Base-by-base conservation (phyloP, 345 rosid species). In the Boechera retrofracta region DNA sequence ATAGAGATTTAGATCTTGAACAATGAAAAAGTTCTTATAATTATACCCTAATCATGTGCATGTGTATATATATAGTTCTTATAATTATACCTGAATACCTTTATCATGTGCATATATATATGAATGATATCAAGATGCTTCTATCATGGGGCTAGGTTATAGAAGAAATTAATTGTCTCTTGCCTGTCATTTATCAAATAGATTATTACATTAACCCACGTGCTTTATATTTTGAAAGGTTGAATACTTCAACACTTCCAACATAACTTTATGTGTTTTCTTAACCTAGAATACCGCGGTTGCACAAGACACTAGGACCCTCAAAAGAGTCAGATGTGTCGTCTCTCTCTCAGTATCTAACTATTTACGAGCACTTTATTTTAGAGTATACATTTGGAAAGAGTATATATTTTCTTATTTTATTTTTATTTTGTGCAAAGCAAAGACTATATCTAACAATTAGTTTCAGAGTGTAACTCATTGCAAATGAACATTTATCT, bases 141-240 rank as follows among this genome's bases (percentile, higher is more conserved):
- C 47, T 15, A 64, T 53, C 71, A 53, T 73, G 71, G 71, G 77
- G 70, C 28, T 26, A 64, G 52, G 56, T 64, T 3, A 74, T 44
- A 33, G 48, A 64, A 64, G 13, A 74, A 24, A 44, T 32, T 32
- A 55, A 38, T 45, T 74, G 72, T 64, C 24, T 55, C 56, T 47
- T 44, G 33, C 71, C 69, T 64, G 77, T 73, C 71, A 74, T 18
- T 64, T 64, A 64, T 33, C 57, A 44, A 57, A 44, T 55, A 74
- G 56, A 54, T 54, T 64, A 74, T 64, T 74, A 24, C 65, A 74
- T 55, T 75, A 58, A 16, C 67, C 3, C 78, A 75, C 78, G 44
- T 66, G 78, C 2, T 26, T 64, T 63, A 53, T 39, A 3, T 60
- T 60, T 51, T 6, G 60, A 61, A 63, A 63, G 6, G 54, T 52